A percentile compares a stretch with the other conserved stretches of the same genome.
Conservation (phyloP, 805 yeast species). For the Tetrapisispora arboricola region DNA sequence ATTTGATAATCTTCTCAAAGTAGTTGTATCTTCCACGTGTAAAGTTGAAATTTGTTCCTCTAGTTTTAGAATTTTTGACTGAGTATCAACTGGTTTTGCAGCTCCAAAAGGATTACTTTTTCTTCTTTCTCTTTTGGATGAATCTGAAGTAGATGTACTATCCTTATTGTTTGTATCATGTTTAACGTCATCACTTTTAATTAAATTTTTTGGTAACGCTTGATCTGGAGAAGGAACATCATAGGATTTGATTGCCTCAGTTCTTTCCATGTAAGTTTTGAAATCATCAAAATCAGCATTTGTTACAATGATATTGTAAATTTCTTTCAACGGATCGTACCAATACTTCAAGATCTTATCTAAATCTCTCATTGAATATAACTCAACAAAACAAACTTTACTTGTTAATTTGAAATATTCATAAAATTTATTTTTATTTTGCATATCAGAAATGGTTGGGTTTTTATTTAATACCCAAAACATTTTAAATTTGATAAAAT, state of each 20-base stretch:
- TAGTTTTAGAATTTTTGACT: slow-evolving; percentile 52
- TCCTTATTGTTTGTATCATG: background rate
- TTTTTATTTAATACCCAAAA: slow-evolving; percentile 50
- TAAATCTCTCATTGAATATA: slow-evolving; percentile 34
- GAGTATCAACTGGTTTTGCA: slow-evolving; percentile 78
- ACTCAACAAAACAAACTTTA: slow-evolving; percentile 35
- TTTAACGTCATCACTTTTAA: background rate
- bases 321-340: slow-evolving; percentile 27
- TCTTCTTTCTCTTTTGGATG: slow-evolving; percentile 23
- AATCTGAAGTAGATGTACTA: slow-evolving; percentile 8
- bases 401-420: slow-evolving; percentile 50
- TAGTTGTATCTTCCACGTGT: slow-evolving; percentile 36
- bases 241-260: slow-evolving; percentile 19
- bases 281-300: slow-evolving; percentile 34
- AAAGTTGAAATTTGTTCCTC: slow-evolving; percentile 38
- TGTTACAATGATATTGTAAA: slow-evolving; percentile 28
- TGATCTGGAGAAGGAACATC: slow-evolving; percentile 21
- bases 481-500: slow-evolving; percentile 48
- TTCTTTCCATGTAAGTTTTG: slow-evolving; percentile 25
- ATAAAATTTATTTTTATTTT: slow-evolving; percentile 39
- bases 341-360: slow-evolving; percentile 27
- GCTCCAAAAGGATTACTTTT: slow-evolving; percentile 69
- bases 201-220: slow-evolving; percentile 8
- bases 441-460: slow-evolving; percentile 54
- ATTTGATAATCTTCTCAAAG: slow-evolving; percentile 16